A percentile compares a stretch with the other conserved stretches of the same genome.
These are phyloP conservation scores for Pyrus communis DNA, from an alignment of 306 rosid genomes.

Conservation along the genomic window DNA sequence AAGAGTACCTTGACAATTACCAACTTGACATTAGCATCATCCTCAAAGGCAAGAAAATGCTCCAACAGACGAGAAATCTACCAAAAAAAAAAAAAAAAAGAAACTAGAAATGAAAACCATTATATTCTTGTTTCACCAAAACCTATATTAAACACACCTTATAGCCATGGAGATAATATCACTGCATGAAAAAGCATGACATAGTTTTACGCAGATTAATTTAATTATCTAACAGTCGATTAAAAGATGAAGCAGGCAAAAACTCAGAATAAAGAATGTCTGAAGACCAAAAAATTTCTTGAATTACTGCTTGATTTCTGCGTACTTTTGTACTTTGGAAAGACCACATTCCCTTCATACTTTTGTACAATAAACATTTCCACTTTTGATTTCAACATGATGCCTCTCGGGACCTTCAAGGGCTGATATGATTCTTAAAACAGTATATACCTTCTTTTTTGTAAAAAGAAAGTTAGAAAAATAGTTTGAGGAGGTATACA, in stretches of 20 bases:
- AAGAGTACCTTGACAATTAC: slow-evolving; percentile 59
- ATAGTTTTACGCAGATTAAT: not conserved
- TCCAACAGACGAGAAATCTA: slow-evolving; percentile 63
- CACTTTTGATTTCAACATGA: not conserved
- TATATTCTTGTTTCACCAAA: not conserved
- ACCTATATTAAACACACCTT: not conserved
- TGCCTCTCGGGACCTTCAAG: not conserved
- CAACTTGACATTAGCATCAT: slow-evolving; percentile 57
- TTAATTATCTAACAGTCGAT: not conserved
- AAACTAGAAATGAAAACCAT: not conserved
- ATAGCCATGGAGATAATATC: no score
- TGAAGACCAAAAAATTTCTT: no score
- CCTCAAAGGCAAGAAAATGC: slow-evolving; percentile 45
- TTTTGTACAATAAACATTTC: no score
- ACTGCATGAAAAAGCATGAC: not conserved
- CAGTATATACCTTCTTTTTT: not conserved
- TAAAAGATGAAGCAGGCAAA: not conserved
- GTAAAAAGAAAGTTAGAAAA: no score
- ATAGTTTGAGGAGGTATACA: no score
- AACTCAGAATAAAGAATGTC: not conserved
- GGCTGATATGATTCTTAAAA: not conserved
- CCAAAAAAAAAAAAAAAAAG: not conserved
- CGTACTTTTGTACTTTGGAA: no score
- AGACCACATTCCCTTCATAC: no score
- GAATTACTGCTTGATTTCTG: no score